A percentile compares a stretch with the other conserved stretches of the same genome.
Conservation (phyloP, 2,329 filamentous ascomycete genomes). For the Xylariaceae sp. region DNA sequence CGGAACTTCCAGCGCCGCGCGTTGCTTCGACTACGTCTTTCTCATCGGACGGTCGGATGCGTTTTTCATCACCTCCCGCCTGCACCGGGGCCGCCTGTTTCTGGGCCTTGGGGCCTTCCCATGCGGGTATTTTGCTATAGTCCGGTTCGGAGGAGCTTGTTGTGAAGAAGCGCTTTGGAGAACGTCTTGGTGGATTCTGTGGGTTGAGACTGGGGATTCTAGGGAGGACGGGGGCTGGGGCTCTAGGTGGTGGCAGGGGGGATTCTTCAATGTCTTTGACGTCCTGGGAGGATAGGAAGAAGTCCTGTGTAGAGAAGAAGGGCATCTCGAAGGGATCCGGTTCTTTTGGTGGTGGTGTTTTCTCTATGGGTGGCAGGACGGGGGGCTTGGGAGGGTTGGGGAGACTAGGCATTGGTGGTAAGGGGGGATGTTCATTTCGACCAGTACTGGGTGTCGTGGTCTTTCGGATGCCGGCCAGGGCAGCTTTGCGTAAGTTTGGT, state of each 20-base stretch:
- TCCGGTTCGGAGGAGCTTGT: conserved; percentile 29
- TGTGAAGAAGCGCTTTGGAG: conserved; percentile 34
- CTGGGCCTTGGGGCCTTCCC: conserved; percentile 25
- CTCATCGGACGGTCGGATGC: conserved; percentile 9
- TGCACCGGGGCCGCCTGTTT: conserved; percentile 23
- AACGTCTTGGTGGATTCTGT: conserved; percentile 10
- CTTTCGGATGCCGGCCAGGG: background rate
- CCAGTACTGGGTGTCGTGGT: background rate
- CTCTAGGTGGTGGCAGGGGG: conserved; percentile 16
- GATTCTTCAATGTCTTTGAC: conserved; percentile 38
- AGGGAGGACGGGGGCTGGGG: background rate
- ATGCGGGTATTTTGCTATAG: conserved; percentile 29
- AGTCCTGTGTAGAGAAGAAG: conserved; percentile 43
- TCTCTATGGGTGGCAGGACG: background rate
- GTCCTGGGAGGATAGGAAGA: conserved; percentile 44
- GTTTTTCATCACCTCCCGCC: conserved; percentile 21
- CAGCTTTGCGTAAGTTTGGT: background rate
- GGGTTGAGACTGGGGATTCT: background rate
- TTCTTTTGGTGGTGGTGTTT: conserved; percentile 4
- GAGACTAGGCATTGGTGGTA: background rate
- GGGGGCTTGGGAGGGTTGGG: background rate
- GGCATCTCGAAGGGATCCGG: conserved; percentile 26
- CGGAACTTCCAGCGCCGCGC: background rate
- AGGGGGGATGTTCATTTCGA: background rate
- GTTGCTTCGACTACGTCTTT: background rate